Conservation (phyloP, 2,329 filamentous ascomycete genomes). For the Metarhizium album region DNA sequence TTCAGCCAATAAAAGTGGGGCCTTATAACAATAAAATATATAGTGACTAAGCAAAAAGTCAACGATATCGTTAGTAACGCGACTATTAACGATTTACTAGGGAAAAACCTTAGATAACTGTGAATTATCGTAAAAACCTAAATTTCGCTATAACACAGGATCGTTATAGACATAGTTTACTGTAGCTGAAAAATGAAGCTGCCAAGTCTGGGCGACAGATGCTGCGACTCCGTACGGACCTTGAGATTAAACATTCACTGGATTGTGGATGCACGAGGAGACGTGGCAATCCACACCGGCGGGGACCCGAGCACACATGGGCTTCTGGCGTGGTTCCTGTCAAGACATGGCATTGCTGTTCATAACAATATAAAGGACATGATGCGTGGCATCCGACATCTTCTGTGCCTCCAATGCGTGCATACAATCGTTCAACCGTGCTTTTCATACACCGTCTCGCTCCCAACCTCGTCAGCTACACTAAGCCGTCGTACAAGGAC, state of each 20-base stretch:
- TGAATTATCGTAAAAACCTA: too few relatives aligned
- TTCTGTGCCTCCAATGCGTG: background rate
- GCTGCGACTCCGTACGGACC: too few relatives aligned
- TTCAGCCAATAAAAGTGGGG: too few relatives aligned
- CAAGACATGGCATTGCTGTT: background rate
- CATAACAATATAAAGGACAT: slow-evolving; percentile 4
- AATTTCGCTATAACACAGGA: too few relatives aligned
- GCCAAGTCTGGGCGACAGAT: too few relatives aligned
- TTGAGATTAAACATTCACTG: too few relatives aligned
- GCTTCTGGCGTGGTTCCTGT: background rate
- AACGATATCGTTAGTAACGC: too few relatives aligned
- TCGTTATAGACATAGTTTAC: too few relatives aligned
- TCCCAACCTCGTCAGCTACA: slow-evolving; percentile 36
- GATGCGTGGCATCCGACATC: background rate
- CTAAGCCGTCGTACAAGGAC: slow-evolving; percentile 90
- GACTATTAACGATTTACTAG: too few relatives aligned
- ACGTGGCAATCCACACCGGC: background rate
- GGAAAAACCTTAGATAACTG: too few relatives aligned
- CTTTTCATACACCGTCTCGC: background rate
- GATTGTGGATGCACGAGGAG: background rate
- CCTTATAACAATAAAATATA: too few relatives aligned
- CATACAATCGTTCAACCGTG: background rate
- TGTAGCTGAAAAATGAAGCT: background rate
- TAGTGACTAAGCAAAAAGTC: too few relatives aligned
- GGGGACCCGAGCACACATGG: background rate